Conservation (phyloP, 352 stramenopile genomes). For the Pythium brachiatum region DNA sequence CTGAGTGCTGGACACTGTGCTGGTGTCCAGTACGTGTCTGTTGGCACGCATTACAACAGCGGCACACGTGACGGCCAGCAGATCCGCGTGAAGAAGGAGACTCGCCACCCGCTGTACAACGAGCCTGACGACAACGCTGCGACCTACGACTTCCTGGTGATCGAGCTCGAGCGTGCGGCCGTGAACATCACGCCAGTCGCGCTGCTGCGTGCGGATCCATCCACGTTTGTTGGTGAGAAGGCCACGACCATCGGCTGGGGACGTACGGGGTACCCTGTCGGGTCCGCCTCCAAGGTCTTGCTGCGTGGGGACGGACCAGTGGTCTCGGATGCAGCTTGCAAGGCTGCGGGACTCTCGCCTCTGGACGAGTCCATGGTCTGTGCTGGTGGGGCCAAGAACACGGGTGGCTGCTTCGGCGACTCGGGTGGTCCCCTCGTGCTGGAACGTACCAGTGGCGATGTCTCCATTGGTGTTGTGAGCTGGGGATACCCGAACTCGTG, state of each 20-base stretch:
- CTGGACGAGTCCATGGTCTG: slow-evolving; percentile 45
- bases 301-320: slow-evolving; percentile 13
- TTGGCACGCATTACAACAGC: slow-evolving; percentile 22
- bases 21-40: slow-evolving; percentile 16
- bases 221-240: slow-evolving; percentile 2
- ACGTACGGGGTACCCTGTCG: slow-evolving; percentile 4
- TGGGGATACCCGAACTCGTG: slow-evolving; percentile 46
- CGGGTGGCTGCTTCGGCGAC: slow-evolving; percentile 43
- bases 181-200: slow-evolving; percentile 19
- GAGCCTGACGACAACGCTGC: slow-evolving; percentile 15
- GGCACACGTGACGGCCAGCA: slow-evolving; percentile 15
- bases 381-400: slow-evolving; percentile 30
- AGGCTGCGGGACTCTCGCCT: slow-evolving; percentile 6
- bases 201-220: slow-evolving; percentile 12
- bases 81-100: slow-evolving; percentile 14
- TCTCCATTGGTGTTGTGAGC: slow-evolving; percentile 55
- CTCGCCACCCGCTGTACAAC: slow-evolving; percentile 13
- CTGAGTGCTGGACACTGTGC: slow-evolving; percentile 27
- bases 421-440: slow-evolving; percentile 46
- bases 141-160: slow-evolving; percentile 33
- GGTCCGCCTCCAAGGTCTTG: slow-evolving; percentile 10
- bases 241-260: slow-evolving; percentile 19
- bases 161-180: slow-evolving; percentile 20
- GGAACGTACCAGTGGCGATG: slow-evolving; percentile 26
- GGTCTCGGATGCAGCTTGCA: slow-evolving; percentile 10